phyloP scores from a whole-genome alignment of 2,329 filamentous ascomycete species.

The Bipolaris zeicola region DNA sequence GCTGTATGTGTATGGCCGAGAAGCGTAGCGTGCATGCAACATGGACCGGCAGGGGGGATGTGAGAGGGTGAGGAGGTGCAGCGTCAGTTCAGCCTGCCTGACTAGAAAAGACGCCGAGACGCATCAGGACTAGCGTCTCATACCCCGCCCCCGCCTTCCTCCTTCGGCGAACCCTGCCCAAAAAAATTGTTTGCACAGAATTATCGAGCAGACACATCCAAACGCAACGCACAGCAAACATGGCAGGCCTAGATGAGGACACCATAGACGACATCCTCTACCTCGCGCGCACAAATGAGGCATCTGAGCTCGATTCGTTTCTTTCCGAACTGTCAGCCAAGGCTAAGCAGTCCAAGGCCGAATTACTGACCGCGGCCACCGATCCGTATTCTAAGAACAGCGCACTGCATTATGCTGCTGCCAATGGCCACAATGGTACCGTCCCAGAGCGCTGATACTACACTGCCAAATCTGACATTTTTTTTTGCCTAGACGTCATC shows the following conservation, averaged over 20 bases:
- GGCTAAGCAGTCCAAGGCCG: constrained; percentile 64
- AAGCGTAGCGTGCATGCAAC: constrained; percentile 7
- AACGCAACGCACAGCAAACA: constrained; percentile 16
- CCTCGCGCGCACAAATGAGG: constrained; percentile 78
- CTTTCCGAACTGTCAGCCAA: constrained; percentile 66
- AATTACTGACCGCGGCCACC: constrained; percentile 69
- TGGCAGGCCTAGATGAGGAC: constrained; percentile 61
- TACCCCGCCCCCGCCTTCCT: constrained; percentile 28
- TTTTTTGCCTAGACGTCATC: constrained; percentile 35
- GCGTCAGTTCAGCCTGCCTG: constrained; percentile 1
- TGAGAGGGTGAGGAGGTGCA: constrained; percentile 2
- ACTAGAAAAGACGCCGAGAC: constrained; percentile 4
- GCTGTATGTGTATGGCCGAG: constrained; percentile 5
- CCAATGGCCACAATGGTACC: constrained; percentile 82
- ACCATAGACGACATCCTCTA: constrained; percentile 93
- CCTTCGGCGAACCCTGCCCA: constrained; percentile 12
- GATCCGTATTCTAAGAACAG: constrained; percentile 80
- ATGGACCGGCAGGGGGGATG: constrained; percentile 3
- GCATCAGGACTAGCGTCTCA: constrained; percentile 3
- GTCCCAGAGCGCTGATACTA: neutral
- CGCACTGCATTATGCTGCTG: constrained; percentile 85
- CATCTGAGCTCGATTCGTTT: constrained; percentile 66
- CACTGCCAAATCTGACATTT: constrained; percentile 24
- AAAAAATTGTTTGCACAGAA: constrained; percentile 20
- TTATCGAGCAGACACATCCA: constrained; percentile 1